Evolutionary conservation across 2,329 filamentous ascomycete genomes (phyloP), one percentile per base, ranked within the genome.

Genomic region (Raffaelea albimanens): DNA sequence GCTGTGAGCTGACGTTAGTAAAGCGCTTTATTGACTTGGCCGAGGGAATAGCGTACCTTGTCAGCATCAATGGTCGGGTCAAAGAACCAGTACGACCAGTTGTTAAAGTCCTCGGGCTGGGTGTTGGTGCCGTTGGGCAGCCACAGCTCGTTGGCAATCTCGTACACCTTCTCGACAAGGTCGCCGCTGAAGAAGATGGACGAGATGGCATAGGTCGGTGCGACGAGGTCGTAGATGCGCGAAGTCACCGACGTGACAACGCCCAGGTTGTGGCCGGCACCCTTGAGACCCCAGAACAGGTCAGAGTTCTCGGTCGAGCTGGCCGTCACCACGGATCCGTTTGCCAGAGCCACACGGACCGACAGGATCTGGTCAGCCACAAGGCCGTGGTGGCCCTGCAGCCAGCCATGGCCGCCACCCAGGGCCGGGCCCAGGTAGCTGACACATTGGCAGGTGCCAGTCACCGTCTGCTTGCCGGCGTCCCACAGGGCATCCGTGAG

Each of bases 251-350:
- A 52, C 5, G 50, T 52, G 31, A 52, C 50, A 46, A 80, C 68
- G 38, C 76, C 76, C 49, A 80, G 79, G 58, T 79, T 80, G 50
- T 78, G 72, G 1, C 75, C 76, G 2, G 75, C 76, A 4, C 76
- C 76, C 43, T 66, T 64, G 53, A 80, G 65, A 1, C 65, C 76
- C 76, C 75, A 81, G 57, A 67, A 80, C 9, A 80, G 65, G 40
- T 77, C 73, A 0, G 66, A 61, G 18, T 65, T 58, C 22, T 57
- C 55, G 18, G 23, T 22, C 48, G 59, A 55, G 2, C 65, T 54
- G 61, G 59, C 55, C 57, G 64, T 49, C 55, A 63, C 52, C 56
- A 59, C 44, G 10, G 57, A 64, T 14, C 76, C 75, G 50, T 75
- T 60, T 5, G 73, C 71, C 1, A 77, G 63, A 0, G 78, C 73